Evolutionary conservation across 2,329 filamentous ascomycete genomes (phyloP), one percentile per base, ranked within the genome.

Genomic region (Stromatinia cepivora): DNA sequence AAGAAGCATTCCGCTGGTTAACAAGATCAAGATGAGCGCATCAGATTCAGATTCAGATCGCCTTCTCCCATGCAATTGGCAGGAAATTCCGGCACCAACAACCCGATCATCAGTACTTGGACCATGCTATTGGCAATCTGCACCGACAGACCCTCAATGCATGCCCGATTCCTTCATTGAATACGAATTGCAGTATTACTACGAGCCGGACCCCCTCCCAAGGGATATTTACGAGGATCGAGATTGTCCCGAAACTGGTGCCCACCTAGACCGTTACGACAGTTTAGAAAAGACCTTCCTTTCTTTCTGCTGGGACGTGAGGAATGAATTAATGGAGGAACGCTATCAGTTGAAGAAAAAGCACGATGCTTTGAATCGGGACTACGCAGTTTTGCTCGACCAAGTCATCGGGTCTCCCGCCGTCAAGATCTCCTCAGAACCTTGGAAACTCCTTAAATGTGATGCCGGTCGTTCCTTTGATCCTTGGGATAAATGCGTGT

Each of bases 391-490:
- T 6, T 56, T 20, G 11, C 53, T 34, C 53, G 10, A 7, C 17
- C 8, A 56, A 13, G 10, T 22, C 4, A 34, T 3, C 1, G 53
- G 31, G 17, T 56, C 28, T 11, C 22, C 28, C 20, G 22, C 20
- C 31, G 34, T 56, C 9, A 34, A 34, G 22, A 11, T 34, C 20
- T 56, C 31, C 9, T 4, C 53, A 20, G 10, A 56, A 7, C 4
- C 17, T 2, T 31, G 28, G 15, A 3, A 13, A 9, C 1, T 2
- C 6, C 9, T 31, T 2, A 13, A 7, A 0, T 17, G n/a, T 7
- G 50, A 53, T 17, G 39, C 39, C 15, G 15, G 0, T 53, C 13
- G 13, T 13, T 0, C 25, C 50, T 8, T 53, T 17, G 5, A 28
- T 28, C n/a, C 13, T 15, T 8, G 0, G 13, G 15, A 28, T 3